Evolutionary conservation across 2,329 filamentous ascomycete genomes (phyloP).

Genomic region (Epichloe festucae): DNA sequence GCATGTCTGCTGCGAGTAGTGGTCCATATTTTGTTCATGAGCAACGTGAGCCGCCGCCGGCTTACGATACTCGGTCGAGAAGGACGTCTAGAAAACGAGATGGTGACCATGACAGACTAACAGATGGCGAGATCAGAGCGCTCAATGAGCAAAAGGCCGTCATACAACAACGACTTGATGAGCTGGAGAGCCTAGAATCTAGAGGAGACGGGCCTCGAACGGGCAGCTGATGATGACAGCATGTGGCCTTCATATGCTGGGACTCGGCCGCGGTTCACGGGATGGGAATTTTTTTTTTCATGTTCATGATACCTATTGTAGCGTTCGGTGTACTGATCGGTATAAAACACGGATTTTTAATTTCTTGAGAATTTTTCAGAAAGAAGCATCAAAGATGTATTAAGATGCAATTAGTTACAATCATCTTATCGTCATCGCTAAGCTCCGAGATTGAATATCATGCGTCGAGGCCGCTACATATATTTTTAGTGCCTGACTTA

Average conservation of each 20-base stretch:
- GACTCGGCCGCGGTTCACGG: too few species aligned
- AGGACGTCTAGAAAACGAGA: constrained; percentile 12
- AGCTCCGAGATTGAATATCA: too few species aligned
- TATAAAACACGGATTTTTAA: too few species aligned
- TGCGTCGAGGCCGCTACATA: not conserved
- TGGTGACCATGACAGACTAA: constrained; percentile 8
- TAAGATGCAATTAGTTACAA: too few species aligned
- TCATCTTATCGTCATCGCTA: too few species aligned
- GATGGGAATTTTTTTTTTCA: too few species aligned
- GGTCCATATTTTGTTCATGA: not conserved
- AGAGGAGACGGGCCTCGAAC: not conserved
- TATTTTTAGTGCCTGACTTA: too few species aligned
- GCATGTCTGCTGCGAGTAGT: not conserved
- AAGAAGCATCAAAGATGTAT: too few species aligned
- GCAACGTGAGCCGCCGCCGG: constrained; percentile 16
- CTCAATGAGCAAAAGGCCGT: constrained; percentile 22
- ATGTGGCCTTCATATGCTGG: not conserved
- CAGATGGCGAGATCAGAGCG: constrained; percentile 19
- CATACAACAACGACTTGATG: constrained; percentile 23
- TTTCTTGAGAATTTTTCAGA: too few species aligned
- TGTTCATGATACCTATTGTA: too few species aligned
- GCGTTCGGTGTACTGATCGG: too few species aligned
- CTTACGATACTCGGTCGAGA: constrained; percentile 17
- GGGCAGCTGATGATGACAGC: not conserved
- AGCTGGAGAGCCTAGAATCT: constrained; percentile 14